phyloP scores from a whole-genome alignment of 2,329 filamentous ascomycete species.

The Fusarium sp. region DNA sequence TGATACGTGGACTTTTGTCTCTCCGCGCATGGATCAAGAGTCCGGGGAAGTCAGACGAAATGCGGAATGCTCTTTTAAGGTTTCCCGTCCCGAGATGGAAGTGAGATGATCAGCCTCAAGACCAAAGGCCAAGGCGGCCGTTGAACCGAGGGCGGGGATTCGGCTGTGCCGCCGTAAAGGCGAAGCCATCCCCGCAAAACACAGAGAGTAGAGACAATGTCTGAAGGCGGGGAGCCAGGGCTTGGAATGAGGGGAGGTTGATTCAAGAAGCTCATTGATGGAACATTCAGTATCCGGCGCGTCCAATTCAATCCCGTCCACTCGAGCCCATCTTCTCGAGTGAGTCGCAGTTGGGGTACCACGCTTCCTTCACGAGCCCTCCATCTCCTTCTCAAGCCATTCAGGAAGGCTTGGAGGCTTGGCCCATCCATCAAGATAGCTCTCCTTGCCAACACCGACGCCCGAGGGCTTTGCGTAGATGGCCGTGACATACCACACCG shows the following conservation, averaged over 20 bases:
- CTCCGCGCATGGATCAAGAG: slow-evolving; percentile 27
- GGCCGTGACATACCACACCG: slow-evolving; percentile 75
- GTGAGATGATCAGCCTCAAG: slow-evolving; percentile 34
- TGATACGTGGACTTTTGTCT: slow-evolving; percentile 39
- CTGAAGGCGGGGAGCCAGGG: slow-evolving; percentile 21
- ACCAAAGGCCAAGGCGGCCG: slow-evolving; percentile 28
- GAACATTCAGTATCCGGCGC: slow-evolving; percentile 28
- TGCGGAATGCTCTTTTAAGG: slow-evolving; percentile 29
- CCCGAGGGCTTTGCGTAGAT: slow-evolving; percentile 77
- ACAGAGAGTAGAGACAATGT: slow-evolving; percentile 6
- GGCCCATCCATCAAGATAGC: slow-evolving; percentile 72
- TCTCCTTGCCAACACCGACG: slow-evolving; percentile 61
- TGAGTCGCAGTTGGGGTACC: slow-evolving; percentile 26
- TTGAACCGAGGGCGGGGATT: slow-evolving; percentile 23
- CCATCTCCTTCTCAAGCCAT: slow-evolving; percentile 70
- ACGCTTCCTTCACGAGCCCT: slow-evolving; percentile 16
- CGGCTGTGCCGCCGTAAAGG: slow-evolving; percentile 28
- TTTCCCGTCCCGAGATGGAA: slow-evolving; percentile 23
- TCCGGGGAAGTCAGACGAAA: slow-evolving; percentile 13
- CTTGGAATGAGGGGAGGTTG: slow-evolving; percentile 31
- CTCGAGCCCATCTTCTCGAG: neutral
- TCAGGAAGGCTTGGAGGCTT: slow-evolving; percentile 66
- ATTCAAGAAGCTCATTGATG: slow-evolving; percentile 41
- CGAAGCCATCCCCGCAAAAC: slow-evolving; percentile 28
- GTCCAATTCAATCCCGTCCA: slow-evolving; percentile 26